Conservation (phyloP, 805 yeast species). For the Lipomyces spencermartinsiae region DNA sequence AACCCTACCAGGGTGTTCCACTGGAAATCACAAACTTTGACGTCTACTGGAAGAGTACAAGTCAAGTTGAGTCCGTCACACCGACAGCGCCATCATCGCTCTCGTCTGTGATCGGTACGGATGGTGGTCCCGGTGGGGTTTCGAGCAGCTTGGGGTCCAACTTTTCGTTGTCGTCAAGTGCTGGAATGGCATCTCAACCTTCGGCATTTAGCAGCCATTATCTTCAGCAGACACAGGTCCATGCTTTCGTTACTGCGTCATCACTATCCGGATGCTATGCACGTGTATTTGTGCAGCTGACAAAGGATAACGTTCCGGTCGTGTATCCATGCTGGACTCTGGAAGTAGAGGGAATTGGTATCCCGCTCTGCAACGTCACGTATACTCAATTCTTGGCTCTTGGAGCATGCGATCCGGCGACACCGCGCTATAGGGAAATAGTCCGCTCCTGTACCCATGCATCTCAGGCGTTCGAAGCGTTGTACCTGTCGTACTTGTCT, state of each 20-base stretch:
- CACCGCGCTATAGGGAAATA: slow-evolving; percentile 1
- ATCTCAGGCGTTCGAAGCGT: slow-evolving; percentile 36
- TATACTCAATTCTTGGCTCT: slow-evolving; percentile 39
- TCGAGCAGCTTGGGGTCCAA: slow-evolving; percentile 6
- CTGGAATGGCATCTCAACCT: slow-evolving; percentile 11
- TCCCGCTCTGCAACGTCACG: slow-evolving; percentile 68
- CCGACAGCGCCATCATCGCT: slow-evolving; percentile 27
- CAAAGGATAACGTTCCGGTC: slow-evolving; percentile 85
- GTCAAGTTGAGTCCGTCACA: slow-evolving; percentile 50
- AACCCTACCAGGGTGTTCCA: slow-evolving; percentile 85
- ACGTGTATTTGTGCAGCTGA: slow-evolving; percentile 68
- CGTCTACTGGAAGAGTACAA: slow-evolving; percentile 95
- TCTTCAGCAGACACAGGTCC: slow-evolving; percentile 46
- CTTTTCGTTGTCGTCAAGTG: slow-evolving; percentile 9
- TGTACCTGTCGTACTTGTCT: slow-evolving; percentile 57
- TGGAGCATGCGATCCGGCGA: slow-evolving; percentile 16
- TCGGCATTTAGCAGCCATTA: slow-evolving; percentile 25
- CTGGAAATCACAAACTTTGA: slow-evolving; percentile 90
- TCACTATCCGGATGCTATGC: slow-evolving; percentile 84
- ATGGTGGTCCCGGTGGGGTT: slow-evolving; percentile 6
- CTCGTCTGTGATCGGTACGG: slow-evolving; percentile 24
- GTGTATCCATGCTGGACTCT: slow-evolving; percentile 62
- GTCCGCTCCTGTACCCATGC: slow-evolving; percentile 17
- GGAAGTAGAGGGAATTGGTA: slow-evolving; percentile 50
- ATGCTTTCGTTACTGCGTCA: slow-evolving; percentile 87